Percentiles rank a stretch among this genome's conserved stretches.
phyloP scores from a whole-genome alignment of 495 filamentous ascomycete genomes.

The Hypoxylon rickii region DNA sequence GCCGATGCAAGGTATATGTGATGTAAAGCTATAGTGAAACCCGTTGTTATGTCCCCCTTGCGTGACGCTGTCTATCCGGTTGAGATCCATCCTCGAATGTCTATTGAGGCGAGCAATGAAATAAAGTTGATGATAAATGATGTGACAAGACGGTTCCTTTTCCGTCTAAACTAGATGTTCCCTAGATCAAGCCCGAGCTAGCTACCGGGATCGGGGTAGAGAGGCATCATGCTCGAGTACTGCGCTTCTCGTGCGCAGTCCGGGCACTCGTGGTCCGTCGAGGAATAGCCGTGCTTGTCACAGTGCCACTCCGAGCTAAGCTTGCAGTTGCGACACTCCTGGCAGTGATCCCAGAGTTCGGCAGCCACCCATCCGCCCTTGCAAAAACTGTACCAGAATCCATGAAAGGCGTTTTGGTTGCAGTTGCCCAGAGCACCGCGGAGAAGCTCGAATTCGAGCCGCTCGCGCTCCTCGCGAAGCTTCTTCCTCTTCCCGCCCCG shows the following conservation, averaged over 20 bases:
- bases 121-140: too few relatives aligned
- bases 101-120: conserved; percentile 8
- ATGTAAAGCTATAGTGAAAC: neutral
- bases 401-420: conserved; percentile 35
- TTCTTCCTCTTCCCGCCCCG: conserved; percentile 35
- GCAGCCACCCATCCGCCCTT: conserved; percentile 30
- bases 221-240: conserved; percentile 31
- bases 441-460: conserved; percentile 38
- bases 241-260: conserved; percentile 26
- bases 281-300: conserved; percentile 35
- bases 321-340: conserved; percentile 36
- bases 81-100: conserved; percentile 12
- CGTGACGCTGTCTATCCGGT: conserved; percentile 4
- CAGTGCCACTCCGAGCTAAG: conserved; percentile 38
- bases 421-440: conserved; percentile 35
- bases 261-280: conserved; percentile 29
- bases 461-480: conserved; percentile 32
- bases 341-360: conserved; percentile 32
- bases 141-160: too few relatives aligned
- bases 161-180: too few relatives aligned
- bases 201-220: conserved; percentile 25
- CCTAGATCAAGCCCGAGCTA: neutral
- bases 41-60: neutral
- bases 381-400: conserved; percentile 40
- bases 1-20: neutral